A percentile compares a stretch with the other conserved stretches of the same genome.
Evolutionary conservation across 2,329 filamentous ascomycete species (phyloP).

Genomic region (Trichoderma aggressivum): DNA sequence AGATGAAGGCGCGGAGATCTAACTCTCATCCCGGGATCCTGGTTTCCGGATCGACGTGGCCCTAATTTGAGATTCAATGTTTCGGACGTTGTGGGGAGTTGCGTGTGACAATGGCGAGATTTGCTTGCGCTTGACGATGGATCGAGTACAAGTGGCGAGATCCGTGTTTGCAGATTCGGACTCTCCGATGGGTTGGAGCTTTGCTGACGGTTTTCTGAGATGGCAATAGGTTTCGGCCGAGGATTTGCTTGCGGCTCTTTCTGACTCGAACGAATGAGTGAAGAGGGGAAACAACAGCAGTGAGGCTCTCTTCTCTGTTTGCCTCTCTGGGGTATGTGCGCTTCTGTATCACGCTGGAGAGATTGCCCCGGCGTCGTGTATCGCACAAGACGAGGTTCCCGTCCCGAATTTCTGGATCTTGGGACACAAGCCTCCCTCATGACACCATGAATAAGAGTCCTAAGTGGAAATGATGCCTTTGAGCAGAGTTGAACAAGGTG

Average conservation of each 20-base stretch:
- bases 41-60: not conserved
- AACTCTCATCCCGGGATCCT: not conserved
- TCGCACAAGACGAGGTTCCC: not conserved
- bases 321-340: not conserved
- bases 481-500: not conserved
- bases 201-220: not conserved
- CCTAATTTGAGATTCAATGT: not conserved
- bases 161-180: not conserved
- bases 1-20: slow-evolving; percentile 12
- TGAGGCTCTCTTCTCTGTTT: not conserved
- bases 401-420: slow-evolving; percentile 6
- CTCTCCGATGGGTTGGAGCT: not conserved
- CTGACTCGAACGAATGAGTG: not conserved
- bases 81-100: not conserved
- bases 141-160: not conserved
- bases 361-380: not conserved
- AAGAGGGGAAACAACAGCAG: not conserved
- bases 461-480: not conserved
- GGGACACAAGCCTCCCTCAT: not conserved
- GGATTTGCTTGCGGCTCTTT: not conserved
- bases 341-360: not conserved
- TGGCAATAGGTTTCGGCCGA: not conserved
- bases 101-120: not conserved
- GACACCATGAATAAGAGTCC: not conserved
- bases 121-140: not conserved